Evolutionary conservation across 371 early-diverging fungal genomes (phyloP).

Genomic region (Polyrhizophydium stewartii): DNA sequence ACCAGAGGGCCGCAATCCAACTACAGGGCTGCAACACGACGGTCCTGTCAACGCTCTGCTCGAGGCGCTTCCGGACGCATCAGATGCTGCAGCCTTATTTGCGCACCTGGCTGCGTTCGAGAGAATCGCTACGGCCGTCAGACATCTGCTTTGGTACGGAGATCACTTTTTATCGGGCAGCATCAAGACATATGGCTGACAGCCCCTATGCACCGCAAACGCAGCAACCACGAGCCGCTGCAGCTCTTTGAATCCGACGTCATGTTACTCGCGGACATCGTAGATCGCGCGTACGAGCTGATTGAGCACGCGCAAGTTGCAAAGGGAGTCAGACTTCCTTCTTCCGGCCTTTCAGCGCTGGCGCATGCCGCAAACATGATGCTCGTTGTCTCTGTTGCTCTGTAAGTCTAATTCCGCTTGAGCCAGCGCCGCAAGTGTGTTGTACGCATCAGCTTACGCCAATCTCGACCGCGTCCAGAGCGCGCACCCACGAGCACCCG

Average conservation of each 20-base stretch:
- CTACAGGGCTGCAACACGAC: not conserved
- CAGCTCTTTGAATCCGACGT: not conserved
- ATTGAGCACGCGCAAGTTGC: not conserved
- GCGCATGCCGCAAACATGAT: not conserved
- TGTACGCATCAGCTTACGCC: not conserved
- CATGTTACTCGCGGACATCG: not conserved
- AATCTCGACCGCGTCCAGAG: not conserved
- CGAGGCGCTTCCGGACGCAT: not conserved
- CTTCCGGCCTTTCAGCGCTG: not conserved
- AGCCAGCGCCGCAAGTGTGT: not conserved
- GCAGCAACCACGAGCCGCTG: not conserved
- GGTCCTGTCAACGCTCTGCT: no score
- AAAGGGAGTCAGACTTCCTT: not conserved
- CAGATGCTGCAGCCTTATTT: not conserved
- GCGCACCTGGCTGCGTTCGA: not conserved
- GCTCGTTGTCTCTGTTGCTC: not conserved
- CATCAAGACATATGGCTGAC: no score
- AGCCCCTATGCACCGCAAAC: not conserved
- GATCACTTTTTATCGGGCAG: no score
- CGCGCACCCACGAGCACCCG: not conserved
- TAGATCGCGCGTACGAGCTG: not conserved
- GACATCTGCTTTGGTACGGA: no score
- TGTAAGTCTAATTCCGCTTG: not conserved
- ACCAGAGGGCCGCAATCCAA: not conserved
- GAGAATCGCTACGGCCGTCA: not conserved